Base-by-base conservation (phyloP, 345 rosid genomes). In the Aethionema arabicum region DNA sequence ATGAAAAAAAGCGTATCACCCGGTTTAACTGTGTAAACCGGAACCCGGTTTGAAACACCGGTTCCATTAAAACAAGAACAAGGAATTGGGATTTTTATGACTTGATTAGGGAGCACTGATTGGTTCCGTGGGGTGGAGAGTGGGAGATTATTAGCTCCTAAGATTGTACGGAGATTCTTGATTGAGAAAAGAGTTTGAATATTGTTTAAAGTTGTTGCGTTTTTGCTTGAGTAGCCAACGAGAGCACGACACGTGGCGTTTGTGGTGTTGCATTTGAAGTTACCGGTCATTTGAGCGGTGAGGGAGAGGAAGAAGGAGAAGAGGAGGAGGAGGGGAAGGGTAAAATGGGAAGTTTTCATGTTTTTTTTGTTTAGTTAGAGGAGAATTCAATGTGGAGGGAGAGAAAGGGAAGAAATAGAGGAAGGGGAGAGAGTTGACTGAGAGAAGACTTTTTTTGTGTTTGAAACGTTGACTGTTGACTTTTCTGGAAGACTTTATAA, bases 31-130 rank as follows among this genome's bases (percentile, higher is more conserved):
- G 65, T 73, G 78, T 88, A 85, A 6, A 50, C 30, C 31, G 89
- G 87, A 1, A 54, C 44, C 15, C 42, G 41, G 73, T 48, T 42
- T 15, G 96, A 82, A 14, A 63, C 62, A 0, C 91, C 92, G 21
- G 79, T 77, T 69, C 78, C 78, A 66, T 79, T 77, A 15, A 72
- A 73, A 76, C 96, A 88, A 27, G 45, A 15, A 65, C 96, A 88
- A 29, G 82, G 69, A 79, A 88, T 70, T 39, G 91, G 91, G 69
- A 88, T 56, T 11, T 50, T 45, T 42, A 85, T 15, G 67, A 72
- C 56, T 47, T 77, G 63, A 56, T 61, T 44, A 0, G 62, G 58
- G 30, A 36, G 33, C 13, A 75, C 56, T 11, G 2, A 36, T 8
- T 11, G 38, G 73, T 8, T 38, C 36, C 68, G 63, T 11, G 33